Evolutionary conservation across 108 stramenopile genomes (phyloP).

Genomic region (Cyclotella baltica): DNA sequence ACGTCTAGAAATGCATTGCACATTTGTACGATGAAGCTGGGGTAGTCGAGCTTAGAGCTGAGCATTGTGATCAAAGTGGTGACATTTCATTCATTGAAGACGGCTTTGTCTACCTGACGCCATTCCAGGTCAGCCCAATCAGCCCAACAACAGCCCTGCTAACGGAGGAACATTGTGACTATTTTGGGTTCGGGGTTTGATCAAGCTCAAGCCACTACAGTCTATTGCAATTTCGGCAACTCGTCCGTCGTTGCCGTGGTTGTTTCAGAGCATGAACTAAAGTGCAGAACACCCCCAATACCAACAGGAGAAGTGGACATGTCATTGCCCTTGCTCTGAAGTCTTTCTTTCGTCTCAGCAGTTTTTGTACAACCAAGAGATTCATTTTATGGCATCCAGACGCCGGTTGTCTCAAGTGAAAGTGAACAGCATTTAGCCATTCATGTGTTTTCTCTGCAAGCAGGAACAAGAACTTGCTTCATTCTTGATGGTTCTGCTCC

Average conservation of each 20-base stretch:
- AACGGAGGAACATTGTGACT: constrained; percentile 41
- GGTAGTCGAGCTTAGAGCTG: constrained; percentile 26
- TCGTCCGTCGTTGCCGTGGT: constrained; percentile 14
- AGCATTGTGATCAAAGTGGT: constrained; percentile 15
- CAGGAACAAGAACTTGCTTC: constrained; percentile 24
- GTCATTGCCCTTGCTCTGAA: constrained; percentile 36
- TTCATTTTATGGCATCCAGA: constrained; percentile 9
- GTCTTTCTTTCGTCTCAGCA: constrained; percentile 5
- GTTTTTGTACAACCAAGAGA: constrained; percentile 41
- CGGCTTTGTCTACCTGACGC: constrained; percentile 32
- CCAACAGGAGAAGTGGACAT: constrained; percentile 20
- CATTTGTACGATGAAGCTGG: constrained; percentile 17
- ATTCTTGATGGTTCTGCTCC: constrained; percentile 4
- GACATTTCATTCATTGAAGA: constrained; percentile 26
- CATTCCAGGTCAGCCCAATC: constrained; percentile 32
- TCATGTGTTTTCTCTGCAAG: constrained; percentile 24
- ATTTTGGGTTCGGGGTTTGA: constrained; percentile 34
- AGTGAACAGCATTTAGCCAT: constrained; percentile 11
- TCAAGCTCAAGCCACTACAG: constrained; percentile 20
- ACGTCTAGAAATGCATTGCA: constrained; percentile 33
- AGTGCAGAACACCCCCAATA: constrained; percentile 22
- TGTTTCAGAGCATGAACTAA: constrained; percentile 22
- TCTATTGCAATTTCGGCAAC: constrained; percentile 29
- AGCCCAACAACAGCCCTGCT: constrained; percentile 30
- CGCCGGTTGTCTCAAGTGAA: constrained; percentile 17